These are phyloP conservation scores for Trametes meyenii DNA, from an alignment of 768 basidiomycete species.

Conservation along the genomic window DNA sequence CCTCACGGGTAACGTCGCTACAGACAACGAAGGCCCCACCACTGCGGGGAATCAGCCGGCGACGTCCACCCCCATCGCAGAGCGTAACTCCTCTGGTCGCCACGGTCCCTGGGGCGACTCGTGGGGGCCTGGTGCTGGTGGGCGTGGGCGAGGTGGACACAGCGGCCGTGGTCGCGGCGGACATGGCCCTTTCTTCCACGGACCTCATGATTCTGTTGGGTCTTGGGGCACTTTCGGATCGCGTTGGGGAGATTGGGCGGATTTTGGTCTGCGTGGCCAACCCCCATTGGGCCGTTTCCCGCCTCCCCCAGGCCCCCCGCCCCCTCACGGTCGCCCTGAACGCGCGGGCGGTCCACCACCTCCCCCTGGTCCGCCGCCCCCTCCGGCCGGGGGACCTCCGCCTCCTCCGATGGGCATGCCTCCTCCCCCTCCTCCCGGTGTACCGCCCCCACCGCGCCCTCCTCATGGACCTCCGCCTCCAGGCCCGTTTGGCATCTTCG, in stretches of 20 bases:
- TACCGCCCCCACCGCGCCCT: conserved; percentile 16
- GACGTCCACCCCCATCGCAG: conserved; percentile 28
- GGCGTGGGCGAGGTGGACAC: conserved; percentile 2
- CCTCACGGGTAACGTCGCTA: conserved; percentile 21
- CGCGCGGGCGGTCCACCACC: conserved; percentile 23
- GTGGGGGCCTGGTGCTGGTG: neutral
- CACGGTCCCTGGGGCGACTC: neutral
- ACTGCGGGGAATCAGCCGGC: conserved; percentile 11
- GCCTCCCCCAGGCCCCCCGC: conserved; percentile 14
- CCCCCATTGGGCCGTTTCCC: conserved; percentile 16
- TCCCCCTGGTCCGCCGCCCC: conserved; percentile 24
- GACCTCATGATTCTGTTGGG: conserved; percentile 1
- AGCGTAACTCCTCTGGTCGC: neutral
- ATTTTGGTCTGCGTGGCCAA: neutral
- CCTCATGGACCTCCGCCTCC: conserved; percentile 12
- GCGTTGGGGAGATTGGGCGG: conserved; percentile 8
- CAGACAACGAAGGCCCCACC: neutral
- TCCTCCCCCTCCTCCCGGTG: conserved; percentile 21
- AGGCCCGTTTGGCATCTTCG: conserved; percentile 2
- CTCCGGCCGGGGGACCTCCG: conserved; percentile 14
- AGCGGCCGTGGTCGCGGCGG: conserved; percentile 21
- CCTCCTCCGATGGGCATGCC: conserved; percentile 18
- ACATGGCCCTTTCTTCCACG: conserved; percentile 14
- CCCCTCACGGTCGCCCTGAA: conserved; percentile 4
- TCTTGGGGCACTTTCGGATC: conserved; percentile 20